Evolutionary conservation across 257 asterid genomes (phyloP).

Genomic region (Striga asiatica): DNA sequence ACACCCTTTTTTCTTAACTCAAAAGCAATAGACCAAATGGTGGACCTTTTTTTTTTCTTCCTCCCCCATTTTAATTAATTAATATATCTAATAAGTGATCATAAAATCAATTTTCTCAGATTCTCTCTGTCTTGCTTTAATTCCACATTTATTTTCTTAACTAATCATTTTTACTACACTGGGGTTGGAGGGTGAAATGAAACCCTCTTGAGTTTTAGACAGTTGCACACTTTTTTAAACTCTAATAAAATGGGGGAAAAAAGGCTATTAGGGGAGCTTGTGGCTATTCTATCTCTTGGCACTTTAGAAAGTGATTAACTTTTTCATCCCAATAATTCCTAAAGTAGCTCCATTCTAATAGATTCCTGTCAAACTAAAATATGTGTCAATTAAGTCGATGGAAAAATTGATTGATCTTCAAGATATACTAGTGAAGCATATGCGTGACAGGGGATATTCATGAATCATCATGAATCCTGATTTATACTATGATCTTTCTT

Average conservation of each 20-base stretch:
- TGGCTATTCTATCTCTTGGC: constrained; percentile 20
- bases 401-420: constrained; percentile 18
- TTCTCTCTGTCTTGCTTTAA: constrained; percentile 33
- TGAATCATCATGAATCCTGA: constrained; percentile 28
- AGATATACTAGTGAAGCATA: constrained; percentile 25
- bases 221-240: constrained; percentile 11
- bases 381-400: constrained; percentile 14
- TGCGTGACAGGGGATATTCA: constrained; percentile 34
- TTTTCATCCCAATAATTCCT: constrained; percentile 41
- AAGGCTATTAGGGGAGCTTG: not conserved
- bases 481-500: no score
- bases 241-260: not conserved
- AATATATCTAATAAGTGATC: constrained; percentile 10
- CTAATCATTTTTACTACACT: constrained; percentile 19
- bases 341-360: constrained; percentile 18
- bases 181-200: not conserved
- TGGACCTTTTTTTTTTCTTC: not conserved
- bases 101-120: constrained; percentile 22
- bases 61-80: not conserved
- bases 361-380: constrained; percentile 22
- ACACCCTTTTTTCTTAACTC: constrained; percentile 20
- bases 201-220: constrained; percentile 12
- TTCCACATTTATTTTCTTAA: constrained; percentile 12
- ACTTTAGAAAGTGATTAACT: constrained; percentile 29
- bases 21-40: constrained; percentile 21